Base-by-base conservation (phyloP, 2,329 filamentous ascomycete species). In the Epichloe bromicola region DNA sequence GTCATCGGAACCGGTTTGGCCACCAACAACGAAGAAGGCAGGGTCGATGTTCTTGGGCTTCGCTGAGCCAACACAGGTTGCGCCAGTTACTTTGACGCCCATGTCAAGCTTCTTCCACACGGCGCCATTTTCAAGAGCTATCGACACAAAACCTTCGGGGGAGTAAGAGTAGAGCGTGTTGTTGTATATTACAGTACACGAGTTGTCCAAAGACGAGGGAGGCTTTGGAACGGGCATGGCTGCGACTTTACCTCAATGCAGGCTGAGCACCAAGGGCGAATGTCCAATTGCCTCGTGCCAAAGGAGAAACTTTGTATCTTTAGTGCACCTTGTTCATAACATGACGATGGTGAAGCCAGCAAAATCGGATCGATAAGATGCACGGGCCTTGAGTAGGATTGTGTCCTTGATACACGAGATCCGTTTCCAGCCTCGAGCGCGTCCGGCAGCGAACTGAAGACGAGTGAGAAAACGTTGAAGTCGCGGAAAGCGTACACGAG, bases 131-230 rank as follows among this genome's bases (percentile, higher is more conserved):
- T 78, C 69, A 56, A 97, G 69, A 12, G 74, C 67, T 56, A 97
- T 68, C 8, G 85, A 85, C 64, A 89, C 79, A 60, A 97, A 90
- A 30, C 81, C 86, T 45, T 79, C 69, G 8, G 80, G 80, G 69
- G 88, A 87, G 66, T 88, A 95, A 44, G 86, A 82, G 70, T 94
- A 97, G 49, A 97, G 79, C 12, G 82, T 88, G 65, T 89, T 83
- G 63, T 89, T 75, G 71, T 87, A 75, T 55, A 96, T 77, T 61
- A 85, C 80, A 52, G 89, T 88, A 69, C 91, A 97, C 61, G 87
- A 82, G 67, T 83, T 81, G 65, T 82, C 78, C 64, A 96, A 71
- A 55, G 83, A 73, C 63, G 81, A 75, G 49, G 78, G 71, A 49
- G 89, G 88, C 61, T 80, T 70, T 46, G 88, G 88, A 51, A 84